A percentile compares a stretch with the other conserved stretches of the same genome.
Evolutionary conservation across 2,329 filamentous ascomycete genomes (phyloP).

Genomic region (Xylariaceae sp.): DNA sequence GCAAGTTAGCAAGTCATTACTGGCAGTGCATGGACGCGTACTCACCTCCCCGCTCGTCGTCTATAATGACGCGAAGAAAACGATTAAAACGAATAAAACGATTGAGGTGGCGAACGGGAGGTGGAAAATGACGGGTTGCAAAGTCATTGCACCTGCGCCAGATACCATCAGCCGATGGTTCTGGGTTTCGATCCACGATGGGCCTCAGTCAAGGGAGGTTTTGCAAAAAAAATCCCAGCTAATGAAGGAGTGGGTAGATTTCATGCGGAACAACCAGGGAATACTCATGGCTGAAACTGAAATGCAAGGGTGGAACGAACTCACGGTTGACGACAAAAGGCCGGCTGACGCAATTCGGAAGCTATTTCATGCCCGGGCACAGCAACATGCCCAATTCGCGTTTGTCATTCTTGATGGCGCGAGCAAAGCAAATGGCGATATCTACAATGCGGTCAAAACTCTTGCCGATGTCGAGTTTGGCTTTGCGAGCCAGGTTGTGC

Average conservation of each 20-base stretch:
- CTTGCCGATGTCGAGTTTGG: slow-evolving; percentile 62
- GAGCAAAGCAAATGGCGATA: slow-evolving; percentile 37
- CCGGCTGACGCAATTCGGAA: slow-evolving; percentile 24
- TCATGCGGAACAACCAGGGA: slow-evolving; percentile 35
- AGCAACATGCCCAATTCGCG: slow-evolving; percentile 42
- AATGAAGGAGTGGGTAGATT: slow-evolving; percentile 33
- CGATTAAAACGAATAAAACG: slow-evolving; percentile 23
- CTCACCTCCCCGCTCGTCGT: slow-evolving; percentile 54
- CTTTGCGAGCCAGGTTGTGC: slow-evolving; percentile 63
- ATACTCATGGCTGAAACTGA: slow-evolving; percentile 35
- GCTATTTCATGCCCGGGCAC: slow-evolving; percentile 30
- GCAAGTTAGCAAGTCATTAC: slow-evolving; percentile 51
- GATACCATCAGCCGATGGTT: slow-evolving; percentile 48
- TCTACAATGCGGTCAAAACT: slow-evolving; percentile 64
- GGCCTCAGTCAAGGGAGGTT: background rate
- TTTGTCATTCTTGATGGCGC: slow-evolving; percentile 55
- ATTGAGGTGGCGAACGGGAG: slow-evolving; percentile 44
- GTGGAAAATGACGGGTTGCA: slow-evolving; percentile 63
- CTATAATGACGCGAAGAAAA: slow-evolving; percentile 42
- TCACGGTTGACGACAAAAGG: background rate
- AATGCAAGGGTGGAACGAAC: background rate
- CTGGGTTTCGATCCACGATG: slow-evolving; percentile 37
- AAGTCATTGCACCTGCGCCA: slow-evolving; percentile 47
- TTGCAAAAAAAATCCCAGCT: too few species aligned
- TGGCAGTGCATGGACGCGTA: slow-evolving; percentile 69